Evolutionary conservation across 805 yeast genomes (phyloP).

Genomic region (Saccharomycopsis sp.): DNA sequence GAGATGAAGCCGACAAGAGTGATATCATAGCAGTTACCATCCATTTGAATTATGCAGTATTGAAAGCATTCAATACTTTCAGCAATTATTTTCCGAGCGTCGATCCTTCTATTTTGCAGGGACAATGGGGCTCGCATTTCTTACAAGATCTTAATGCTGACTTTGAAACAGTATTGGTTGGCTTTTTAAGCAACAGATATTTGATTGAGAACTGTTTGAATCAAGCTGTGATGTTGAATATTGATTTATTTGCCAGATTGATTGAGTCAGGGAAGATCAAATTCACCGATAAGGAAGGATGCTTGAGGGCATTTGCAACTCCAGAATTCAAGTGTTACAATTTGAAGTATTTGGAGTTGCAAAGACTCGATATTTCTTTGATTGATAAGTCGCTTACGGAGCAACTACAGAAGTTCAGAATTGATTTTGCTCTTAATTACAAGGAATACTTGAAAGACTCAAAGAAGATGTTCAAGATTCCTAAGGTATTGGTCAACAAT

Average conservation of each 20-base stretch:
- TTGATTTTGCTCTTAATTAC: constrained; percentile 40
- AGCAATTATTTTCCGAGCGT: not conserved
- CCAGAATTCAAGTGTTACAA: not conserved
- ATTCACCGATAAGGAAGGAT: not conserved
- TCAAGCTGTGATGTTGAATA: constrained; percentile 6
- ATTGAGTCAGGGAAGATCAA: not conserved
- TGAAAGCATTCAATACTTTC: not conserved
- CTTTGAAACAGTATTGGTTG: constrained; percentile 17
- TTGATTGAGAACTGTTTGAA: not conserved
- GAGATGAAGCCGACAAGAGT: constrained; percentile 3
- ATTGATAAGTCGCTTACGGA: constrained; percentile 34
- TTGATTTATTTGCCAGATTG: constrained; percentile 4
- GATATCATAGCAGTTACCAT: not conserved
- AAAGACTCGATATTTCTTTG: constrained; percentile 34
- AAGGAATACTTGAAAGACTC: constrained; percentile 26
- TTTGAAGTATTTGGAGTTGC: constrained; percentile 26
- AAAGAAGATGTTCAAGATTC: constrained; percentile 31
- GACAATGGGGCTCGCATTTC: constrained; percentile 10
- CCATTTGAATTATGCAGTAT: not conserved
- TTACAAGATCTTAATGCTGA: constrained; percentile 21
- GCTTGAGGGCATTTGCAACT: not conserved
- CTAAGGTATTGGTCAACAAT: constrained; percentile 34
- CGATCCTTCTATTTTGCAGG: too few species aligned
- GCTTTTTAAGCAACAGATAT: constrained; percentile 5
- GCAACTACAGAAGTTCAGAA: constrained; percentile 45